Base-by-base conservation (phyloP, 1,284 basidiomycete species). In the Ustilago curta region DNA sequence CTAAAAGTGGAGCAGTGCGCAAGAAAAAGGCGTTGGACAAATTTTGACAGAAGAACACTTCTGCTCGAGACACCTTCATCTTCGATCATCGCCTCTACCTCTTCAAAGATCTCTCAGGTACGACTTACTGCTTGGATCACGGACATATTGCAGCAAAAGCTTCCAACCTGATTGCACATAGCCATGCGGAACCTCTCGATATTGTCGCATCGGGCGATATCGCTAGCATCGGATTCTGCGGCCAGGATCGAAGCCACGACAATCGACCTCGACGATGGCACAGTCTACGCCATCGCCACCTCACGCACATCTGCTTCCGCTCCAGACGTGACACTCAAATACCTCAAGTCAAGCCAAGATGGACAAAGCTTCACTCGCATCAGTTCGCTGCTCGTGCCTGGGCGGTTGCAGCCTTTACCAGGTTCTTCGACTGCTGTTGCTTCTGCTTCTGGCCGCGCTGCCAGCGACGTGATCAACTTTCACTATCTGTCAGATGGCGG, bases 401-500 rank as follows among this genome's bases (percentile, higher is more conserved):
- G 64, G 1, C 58, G 63, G 5, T 31, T 63, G 14, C 48, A 39
- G 14, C 18, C 60, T 1, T 25, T 71, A n/a, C 68, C 63, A 3
- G 64, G 60, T 11, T 76, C 72, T 21, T 66, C 72, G 3, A 56
- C 56, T 1, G 49, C 58, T 16, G 52, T 65, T 2, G 63, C 58
- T 32, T 64, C 59, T 4, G 55, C 54, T 4, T 63, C 56, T 8
- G 62, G 59, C 27, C 58, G 59, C 25, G 50, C 31, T 14, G 16
- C 39, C 2, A 55, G 42, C 31, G 59, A 77, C 23, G 54, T 84
- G 5, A 54, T 81, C 39, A 66, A 73, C 21, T 59, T 84, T 8
- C 68, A 76, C 48, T 77, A 69, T 21, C 76, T 84, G 3, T 50
- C 80, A 0, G 83, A 84, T 44, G 81, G 80, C 23, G 83, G 82